Base-by-base conservation (phyloP, 164 flowering plant species). In the Chloranthus sessilifolius region DNA sequence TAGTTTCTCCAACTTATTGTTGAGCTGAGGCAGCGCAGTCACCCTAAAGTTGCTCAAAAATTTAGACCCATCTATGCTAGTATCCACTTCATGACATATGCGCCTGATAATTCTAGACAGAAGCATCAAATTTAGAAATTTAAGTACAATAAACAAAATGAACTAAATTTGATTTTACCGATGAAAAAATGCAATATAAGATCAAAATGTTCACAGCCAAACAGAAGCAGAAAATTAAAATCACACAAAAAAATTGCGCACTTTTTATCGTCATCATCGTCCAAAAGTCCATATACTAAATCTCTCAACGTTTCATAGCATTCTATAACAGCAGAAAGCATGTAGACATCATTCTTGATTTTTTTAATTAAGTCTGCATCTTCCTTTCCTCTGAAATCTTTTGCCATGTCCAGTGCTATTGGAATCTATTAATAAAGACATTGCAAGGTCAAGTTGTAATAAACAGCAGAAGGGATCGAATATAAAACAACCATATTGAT, bases 331-430 rank as follows among this genome's bases (percentile, higher is more conserved):
- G 99, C 99, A 40, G 89, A 77, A 50, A 40, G 59, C 99, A 94
- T 94, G 75, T 85, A 89, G 15, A 56, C 66, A 68, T 85, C 87
- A 62, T 36, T 67, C 47, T 52, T 70, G 20, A 94, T 86, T 79
- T 79, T 94, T 67, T 59, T 81, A 68, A 77, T 83, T 39, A 94
- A 69, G 7, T 83, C 95, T 14, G 53, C 73, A 63, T 85, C 97
- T 11, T 78, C 82, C 59, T 66, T 82, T 35, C 76, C 78, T 67
- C 70, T 86, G 48, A 81, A 78, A 73, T 85, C 94, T 64, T 87
- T 89, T 44, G 99, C 99, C 97, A 94, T 94, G 68, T 89, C 97
- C 59, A 94, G 48, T 47, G 97, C 99, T 61, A 86, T 80, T 14
- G 99, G 99, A 72, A 94, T 94, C 99, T 94, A 54, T 39, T 38